Percentiles rank a stretch among this genome's conserved stretches.
Conservation (phyloP, 768 basidiomycete genomes). For the Filobasidium wieringae region DNA sequence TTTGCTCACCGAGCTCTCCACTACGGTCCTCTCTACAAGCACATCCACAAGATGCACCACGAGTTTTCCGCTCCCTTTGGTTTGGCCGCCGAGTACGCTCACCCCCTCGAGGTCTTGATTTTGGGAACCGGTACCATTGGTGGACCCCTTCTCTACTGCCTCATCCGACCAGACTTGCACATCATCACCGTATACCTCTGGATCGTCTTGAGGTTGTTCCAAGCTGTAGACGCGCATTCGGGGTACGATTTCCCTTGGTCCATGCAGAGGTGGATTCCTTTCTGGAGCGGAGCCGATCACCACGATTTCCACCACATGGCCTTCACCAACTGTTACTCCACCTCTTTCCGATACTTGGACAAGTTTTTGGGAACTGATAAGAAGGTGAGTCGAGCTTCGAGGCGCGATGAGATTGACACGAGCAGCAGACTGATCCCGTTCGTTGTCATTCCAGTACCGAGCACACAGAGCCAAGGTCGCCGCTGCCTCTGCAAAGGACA, state of each 20-base stretch:
- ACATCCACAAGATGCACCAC: conserved; percentile 96
- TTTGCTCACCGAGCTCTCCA: conserved; percentile 87
- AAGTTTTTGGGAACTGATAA: conserved; percentile 75
- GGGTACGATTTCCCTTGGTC: conserved; percentile 99
- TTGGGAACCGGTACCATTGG: conserved; percentile 82
- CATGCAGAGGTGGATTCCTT: conserved; percentile 75
- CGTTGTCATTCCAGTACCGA: conserved; percentile 59
- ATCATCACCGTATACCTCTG: conserved; percentile 86
- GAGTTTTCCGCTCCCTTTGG: conserved; percentile 95
- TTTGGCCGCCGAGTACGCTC: conserved; percentile 85
- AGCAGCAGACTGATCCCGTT: no score
- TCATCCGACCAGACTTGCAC: conserved; percentile 62
- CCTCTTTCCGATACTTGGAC: conserved; percentile 84
- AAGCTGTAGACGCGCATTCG: conserved; percentile 92
- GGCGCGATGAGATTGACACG: no score
- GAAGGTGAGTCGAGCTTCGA: no score
- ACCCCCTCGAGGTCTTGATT: conserved; percentile 90
- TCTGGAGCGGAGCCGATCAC: conserved; percentile 96
- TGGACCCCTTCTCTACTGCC: conserved; percentile 78
- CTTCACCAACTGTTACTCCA: conserved; percentile 57
- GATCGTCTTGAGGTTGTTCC: conserved; percentile 88
- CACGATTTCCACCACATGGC: conserved; percentile 96
- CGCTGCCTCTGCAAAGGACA: conserved; percentile 42
- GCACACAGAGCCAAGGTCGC: conserved; percentile 60
- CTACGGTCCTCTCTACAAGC: conserved; percentile 66